Base-by-base conservation (phyloP, 179 eudicot genomes). In the Beta macrorhiza region DNA sequence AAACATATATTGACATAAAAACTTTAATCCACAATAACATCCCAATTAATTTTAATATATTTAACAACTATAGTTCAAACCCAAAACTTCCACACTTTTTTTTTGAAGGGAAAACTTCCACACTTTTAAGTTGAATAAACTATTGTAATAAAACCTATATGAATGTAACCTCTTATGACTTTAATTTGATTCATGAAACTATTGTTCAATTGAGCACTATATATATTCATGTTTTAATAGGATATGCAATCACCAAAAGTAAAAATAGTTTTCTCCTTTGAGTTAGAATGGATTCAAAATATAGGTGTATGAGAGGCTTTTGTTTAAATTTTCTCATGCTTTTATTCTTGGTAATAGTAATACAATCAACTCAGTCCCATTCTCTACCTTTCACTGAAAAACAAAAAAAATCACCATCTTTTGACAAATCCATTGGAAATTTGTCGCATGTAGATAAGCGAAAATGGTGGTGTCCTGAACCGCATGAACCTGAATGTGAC, bases 401-500 rank as follows among this genome's bases (percentile, higher is more conserved):
- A 9, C 70, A 65, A 65, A 11, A 22, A 0, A 29, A 29, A 12
- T 65, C 7, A 29, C 70, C 70, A 25, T 65, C 70, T 10, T 65
- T 65, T 2, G 16, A 22, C 47, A 11, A 65, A 29, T 0, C 20
- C 22, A 29, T 9, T 22, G 44, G 5, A 5, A 29, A 65, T 25
- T 65, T 25, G 3, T 32, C 70, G 0, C 12, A 12, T 9, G 3
- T 65, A 22, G 15, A 65, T 65, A 29, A 25, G 5, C 25, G 44
- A 65, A 65, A 22, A 11, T 65, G 70, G 70, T 65, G 70, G 70
- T 22, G 70, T 65, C 70, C 70, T 29, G 16, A 22, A 65, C 44
- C 70, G 7, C 22, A 65, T 65, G 15, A 58, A 17, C 20, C 63
- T 58, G 63, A 58, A 58, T 58, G 63, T 5, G n/a, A 14, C 4